These are phyloP conservation scores for Candida chilensis DNA, from an alignment of 805 yeast species.

Conservation along the genomic window DNA sequence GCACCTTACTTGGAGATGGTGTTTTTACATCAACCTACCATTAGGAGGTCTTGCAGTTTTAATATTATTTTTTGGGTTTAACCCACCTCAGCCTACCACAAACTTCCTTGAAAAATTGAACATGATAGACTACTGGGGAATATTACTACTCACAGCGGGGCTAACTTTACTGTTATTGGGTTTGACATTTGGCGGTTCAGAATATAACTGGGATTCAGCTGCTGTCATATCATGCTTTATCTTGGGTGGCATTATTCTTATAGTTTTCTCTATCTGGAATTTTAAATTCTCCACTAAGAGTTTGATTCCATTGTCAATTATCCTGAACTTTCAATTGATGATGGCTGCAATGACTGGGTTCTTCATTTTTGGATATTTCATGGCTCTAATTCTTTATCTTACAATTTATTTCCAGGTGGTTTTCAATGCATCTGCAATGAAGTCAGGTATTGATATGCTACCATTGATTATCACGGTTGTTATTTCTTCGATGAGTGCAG, in stretches of 20 bases:
- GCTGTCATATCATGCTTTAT: conserved; percentile 39
- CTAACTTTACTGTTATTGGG: conserved; percentile 37
- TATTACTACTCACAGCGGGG: conserved; percentile 28
- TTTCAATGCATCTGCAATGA: conserved; percentile 26
- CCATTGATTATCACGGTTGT: conserved; percentile 32
- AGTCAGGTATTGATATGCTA: conserved; percentile 34
- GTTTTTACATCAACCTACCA: conserved; percentile 64
- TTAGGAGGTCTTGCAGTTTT: conserved; percentile 44
- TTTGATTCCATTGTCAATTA: conserved; percentile 31
- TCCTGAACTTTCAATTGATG: too few relatives aligned
- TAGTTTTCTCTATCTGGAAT: conserved; percentile 27
- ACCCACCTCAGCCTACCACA: conserved; percentile 41
- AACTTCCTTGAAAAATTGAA: conserved; percentile 22
- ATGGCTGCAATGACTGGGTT: too few relatives aligned
- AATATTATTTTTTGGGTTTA: conserved; percentile 27
- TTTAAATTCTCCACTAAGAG: conserved; percentile 34
- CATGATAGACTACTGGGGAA: conserved; percentile 41
- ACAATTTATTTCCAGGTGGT: conserved; percentile 42
- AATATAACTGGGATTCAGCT: conserved; percentile 46
- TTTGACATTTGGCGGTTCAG: conserved; percentile 45
- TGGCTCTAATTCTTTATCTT: too few relatives aligned
- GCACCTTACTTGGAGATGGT: conserved; percentile 66
- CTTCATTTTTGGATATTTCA: too few relatives aligned
- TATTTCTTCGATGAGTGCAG: conserved; percentile 23
- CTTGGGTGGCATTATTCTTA: conserved; percentile 28